Base-by-base conservation (phyloP, 495 filamentous ascomycete genomes). In the Daldinia concentrica region DNA sequence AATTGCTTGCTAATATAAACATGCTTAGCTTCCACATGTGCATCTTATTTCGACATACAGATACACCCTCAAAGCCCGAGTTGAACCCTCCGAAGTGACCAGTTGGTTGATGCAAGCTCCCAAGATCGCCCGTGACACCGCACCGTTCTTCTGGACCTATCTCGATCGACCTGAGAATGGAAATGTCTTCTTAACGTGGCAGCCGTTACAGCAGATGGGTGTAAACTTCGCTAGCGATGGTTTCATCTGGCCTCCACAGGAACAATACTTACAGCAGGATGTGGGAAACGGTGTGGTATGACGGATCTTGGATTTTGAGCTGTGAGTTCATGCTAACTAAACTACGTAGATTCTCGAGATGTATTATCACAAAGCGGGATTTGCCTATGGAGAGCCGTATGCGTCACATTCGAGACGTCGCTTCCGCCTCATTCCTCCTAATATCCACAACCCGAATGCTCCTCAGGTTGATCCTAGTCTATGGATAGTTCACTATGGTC, bases 401-500 rank as follows among this genome's bases (percentile, higher is more conserved):
- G 88, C 95, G 32, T 86, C 86, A 11, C 95, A 97, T 74, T 82
- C 87, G 54, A 88, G 95, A 70, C 89, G 90, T 66, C 90, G 95
- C 41, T 98, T 96, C 80, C 93, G 94, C 56, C 87, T 99, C 30
- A 81, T 89, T 41, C 88, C 88, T 14, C 79, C 86, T 9, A 90
- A 87, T 74, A 83, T 84, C 22, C 86, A 87, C 9, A 86, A 85
- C 51, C 85, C 86, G 15, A 86, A 86, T 62, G 80, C 84, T 14
- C 87, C 91, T 15, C 85, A 86, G 24, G 86, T 91, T 48, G 93
- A 98, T 78, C 90, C 91, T 6, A 90, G 89, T 17, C 83, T 98
- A 34, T 98, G 93, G 93, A 91, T 99, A 62, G 88, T 97, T n/a
- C 95, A 99, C 80, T 99, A 98, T 76, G 86, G 89, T 29, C 87